Percentiles rank a stretch among this genome's conserved stretches.
Conservation (phyloP, 176 grass and related monocot species). For the Aegilops umbellulata region DNA sequence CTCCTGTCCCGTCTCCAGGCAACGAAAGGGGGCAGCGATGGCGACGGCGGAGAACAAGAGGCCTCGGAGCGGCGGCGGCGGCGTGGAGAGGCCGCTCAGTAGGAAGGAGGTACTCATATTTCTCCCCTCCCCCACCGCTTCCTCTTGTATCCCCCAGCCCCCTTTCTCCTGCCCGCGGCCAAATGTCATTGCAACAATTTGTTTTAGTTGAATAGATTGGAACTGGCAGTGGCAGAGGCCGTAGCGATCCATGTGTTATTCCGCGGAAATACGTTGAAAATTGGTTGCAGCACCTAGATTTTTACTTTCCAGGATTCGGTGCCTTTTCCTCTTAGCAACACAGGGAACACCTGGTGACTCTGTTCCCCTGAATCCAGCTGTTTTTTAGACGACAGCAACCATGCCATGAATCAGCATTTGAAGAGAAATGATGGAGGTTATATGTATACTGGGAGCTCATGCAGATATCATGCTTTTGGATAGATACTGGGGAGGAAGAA, state of each 20-base stretch:
- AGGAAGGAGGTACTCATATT: slow-evolving; percentile 35
- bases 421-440: neutral
- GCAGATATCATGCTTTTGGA: neutral
- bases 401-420: neutral
- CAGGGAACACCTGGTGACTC: neutral
- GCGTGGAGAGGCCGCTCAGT: neutral
- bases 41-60: slow-evolving; percentile 13
- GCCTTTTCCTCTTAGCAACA: too few species aligned
- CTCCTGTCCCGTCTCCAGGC: too few species aligned
- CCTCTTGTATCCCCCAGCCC: neutral
- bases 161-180: neutral
- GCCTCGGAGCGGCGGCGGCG: neutral
- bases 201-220: too few species aligned
- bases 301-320: too few species aligned
- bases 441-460: slow-evolving; percentile 5
- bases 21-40: neutral
- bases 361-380: neutral
- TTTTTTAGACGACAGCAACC: neutral
- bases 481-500: slow-evolving; percentile 77
- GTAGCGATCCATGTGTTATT: too few species aligned
- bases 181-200: neutral
- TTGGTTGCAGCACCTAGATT: too few species aligned
- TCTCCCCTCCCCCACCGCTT: neutral
- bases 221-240: too few species aligned
- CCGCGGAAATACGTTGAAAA: too few species aligned